Evolutionary conservation across 495 filamentous ascomycete genomes (phyloP).

Genomic region (Penicillium pulvis): DNA sequence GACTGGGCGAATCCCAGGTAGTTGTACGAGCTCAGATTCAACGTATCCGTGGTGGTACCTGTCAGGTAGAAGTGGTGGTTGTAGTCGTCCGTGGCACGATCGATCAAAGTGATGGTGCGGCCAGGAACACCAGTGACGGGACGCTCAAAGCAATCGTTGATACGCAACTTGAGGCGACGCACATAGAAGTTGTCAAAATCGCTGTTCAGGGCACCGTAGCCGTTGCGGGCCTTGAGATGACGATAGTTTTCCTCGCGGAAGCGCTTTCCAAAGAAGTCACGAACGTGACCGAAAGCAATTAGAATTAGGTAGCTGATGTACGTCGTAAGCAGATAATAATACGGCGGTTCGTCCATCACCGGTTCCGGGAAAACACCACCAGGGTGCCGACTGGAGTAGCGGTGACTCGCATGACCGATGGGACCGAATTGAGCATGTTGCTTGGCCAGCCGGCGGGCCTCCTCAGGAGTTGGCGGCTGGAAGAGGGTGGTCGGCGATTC

Average conservation of each 20-base stretch:
- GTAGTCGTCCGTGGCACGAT: slow-evolving; percentile 83
- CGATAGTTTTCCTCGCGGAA: slow-evolving; percentile 83
- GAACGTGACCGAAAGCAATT: slow-evolving; percentile 91
- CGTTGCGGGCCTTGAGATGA: slow-evolving; percentile 78
- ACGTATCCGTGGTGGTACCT: slow-evolving; percentile 89
- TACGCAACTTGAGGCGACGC: slow-evolving; percentile 84
- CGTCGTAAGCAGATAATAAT: slow-evolving; percentile 94
- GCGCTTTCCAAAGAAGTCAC: slow-evolving; percentile 97
- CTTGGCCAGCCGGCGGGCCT: slow-evolving; percentile 71
- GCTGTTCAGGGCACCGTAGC: slow-evolving; percentile 95
- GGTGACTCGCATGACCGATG: slow-evolving; percentile 74
- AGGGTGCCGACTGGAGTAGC: slow-evolving; percentile 81
- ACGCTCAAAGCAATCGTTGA: slow-evolving; percentile 94
- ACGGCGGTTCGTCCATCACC: slow-evolving; percentile 92
- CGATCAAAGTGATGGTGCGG: slow-evolving; percentile 87
- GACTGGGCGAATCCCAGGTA: slow-evolving; percentile 99
- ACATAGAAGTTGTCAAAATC: slow-evolving; percentile 99
- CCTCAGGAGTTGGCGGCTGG: slow-evolving; percentile 84
- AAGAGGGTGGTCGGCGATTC: slow-evolving; percentile 81
- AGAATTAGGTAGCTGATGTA: slow-evolving; percentile 97
- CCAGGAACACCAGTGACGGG: slow-evolving; percentile 93
- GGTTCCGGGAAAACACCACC: slow-evolving; percentile 78
- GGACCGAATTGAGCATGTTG: slow-evolving; percentile 92
- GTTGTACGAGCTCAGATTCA: slow-evolving; percentile 99
- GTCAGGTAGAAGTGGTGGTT: slow-evolving; percentile 85